These are phyloP conservation scores for Apiospora malaysiana DNA, from an alignment of 2,329 filamentous ascomycete species.

Conservation along the genomic window DNA sequence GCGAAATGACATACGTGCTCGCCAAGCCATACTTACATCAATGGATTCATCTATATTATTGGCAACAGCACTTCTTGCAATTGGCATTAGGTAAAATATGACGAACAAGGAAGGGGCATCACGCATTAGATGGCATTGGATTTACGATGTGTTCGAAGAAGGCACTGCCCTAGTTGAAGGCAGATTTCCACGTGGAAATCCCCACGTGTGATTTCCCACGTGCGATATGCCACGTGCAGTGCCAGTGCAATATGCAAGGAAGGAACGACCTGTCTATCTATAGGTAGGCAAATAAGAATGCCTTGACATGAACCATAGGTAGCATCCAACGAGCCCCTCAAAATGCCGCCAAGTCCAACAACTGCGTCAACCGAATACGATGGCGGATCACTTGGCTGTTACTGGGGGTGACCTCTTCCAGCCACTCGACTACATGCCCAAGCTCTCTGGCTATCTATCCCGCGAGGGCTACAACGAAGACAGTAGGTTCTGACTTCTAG, in stretches of 20 bases:
- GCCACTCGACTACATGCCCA: slow-evolving; percentile 17
- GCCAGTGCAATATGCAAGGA: background rate
- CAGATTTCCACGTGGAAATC: background rate
- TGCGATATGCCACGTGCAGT: too few relatives aligned
- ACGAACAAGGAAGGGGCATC: background rate
- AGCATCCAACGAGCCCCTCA: background rate
- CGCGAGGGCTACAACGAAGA: slow-evolving; percentile 21
- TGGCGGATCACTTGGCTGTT: background rate
- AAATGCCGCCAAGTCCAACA: background rate
- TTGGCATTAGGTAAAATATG: too few relatives aligned
- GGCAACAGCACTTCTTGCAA: too few relatives aligned
- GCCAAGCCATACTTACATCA: too few relatives aligned
- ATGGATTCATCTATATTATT: too few relatives aligned
- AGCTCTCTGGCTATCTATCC: slow-evolving; percentile 16
- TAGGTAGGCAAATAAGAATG: too few relatives aligned
- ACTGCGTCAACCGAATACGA: background rate
- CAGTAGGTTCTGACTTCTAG: background rate
- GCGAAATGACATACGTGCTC: background rate
- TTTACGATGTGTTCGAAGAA: background rate
- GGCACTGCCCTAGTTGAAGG: background rate
- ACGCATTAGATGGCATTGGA: background rate
- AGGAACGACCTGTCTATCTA: background rate
- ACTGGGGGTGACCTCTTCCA: background rate
- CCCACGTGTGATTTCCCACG: too few relatives aligned
- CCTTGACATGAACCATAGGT: background rate